Conservation (phyloP, 2,329 filamentous ascomycete species). For the Aspergillus sp. region DNA sequence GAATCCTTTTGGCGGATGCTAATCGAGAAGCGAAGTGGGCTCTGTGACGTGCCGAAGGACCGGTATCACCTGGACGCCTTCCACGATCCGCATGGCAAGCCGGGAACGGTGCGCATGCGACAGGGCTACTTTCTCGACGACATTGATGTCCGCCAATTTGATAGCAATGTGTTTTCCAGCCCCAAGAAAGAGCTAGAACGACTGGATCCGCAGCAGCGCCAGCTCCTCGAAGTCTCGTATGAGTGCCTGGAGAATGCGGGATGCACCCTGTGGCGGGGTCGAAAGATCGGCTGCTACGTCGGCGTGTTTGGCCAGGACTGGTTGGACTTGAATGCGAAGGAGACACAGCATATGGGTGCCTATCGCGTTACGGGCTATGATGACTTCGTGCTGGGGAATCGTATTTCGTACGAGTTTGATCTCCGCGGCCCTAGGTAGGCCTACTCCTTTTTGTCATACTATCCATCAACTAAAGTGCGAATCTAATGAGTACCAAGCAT, state of each 20-base stretch:
- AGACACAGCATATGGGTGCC: constrained; percentile 17
- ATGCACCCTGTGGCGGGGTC: constrained; percentile 30
- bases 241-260: constrained; percentile 38
- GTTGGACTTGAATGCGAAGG: constrained; percentile 23
- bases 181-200: constrained; percentile 20
- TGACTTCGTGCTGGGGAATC: constrained; percentile 17
- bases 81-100: constrained; percentile 20
- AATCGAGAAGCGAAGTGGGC: constrained; percentile 18
- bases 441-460: background rate
- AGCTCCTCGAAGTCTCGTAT: constrained; percentile 34
- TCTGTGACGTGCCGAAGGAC: constrained; percentile 20
- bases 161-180: constrained; percentile 31
- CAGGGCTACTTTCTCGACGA: constrained; percentile 34
- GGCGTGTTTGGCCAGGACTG: constrained; percentile 30
- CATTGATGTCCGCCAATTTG: constrained; percentile 25
- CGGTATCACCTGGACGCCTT: constrained; percentile 30
- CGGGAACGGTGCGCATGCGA: constrained; percentile 7
- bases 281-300: constrained; percentile 33
- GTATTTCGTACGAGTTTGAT: constrained; percentile 17
- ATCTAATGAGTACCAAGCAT: constrained; percentile 23
- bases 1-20: constrained; percentile 27
- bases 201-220: constrained; percentile 38
- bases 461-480: too few relatives aligned
- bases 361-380: constrained; percentile 12
- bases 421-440: constrained; percentile 8